A percentile compares a stretch with the other conserved stretches of the same genome.
Evolutionary conservation across 2,329 filamentous ascomycete genomes (phyloP).

Genomic region (Rhynchosporium secalis): DNA sequence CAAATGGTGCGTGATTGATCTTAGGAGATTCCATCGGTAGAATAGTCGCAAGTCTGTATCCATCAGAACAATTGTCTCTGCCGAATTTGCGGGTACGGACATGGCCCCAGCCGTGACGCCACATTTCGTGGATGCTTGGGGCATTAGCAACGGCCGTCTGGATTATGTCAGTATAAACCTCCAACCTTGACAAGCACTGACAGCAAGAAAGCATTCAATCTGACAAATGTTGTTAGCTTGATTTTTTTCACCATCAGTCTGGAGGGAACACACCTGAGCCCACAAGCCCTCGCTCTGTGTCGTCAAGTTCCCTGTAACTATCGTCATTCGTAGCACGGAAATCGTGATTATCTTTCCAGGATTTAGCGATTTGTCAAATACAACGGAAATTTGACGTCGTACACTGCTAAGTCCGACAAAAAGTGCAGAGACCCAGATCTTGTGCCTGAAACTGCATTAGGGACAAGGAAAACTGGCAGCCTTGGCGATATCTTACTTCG

Average conservation of each 20-base stretch:
- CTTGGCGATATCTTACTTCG: conserved; percentile 12
- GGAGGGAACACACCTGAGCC: conserved; percentile 21
- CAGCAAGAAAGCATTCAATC: conserved; percentile 32
- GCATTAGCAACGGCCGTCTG: conserved; percentile 32
- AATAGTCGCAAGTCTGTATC: conserved; percentile 15
- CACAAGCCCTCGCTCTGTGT: conserved; percentile 25
- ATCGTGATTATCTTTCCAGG: conserved; percentile 22
- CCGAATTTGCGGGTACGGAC: conserved; percentile 21
- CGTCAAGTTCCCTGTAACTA: conserved; percentile 14
- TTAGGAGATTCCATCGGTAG: conserved; percentile 7
- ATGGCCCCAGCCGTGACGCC: conserved; percentile 24
- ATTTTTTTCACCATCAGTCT: not conserved
- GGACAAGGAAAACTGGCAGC: not conserved
- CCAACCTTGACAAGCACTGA: conserved; percentile 5
- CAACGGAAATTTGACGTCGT: no score
- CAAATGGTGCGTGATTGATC: not conserved
- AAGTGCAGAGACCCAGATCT: conserved; percentile 21
- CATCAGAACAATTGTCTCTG: conserved; percentile 7
- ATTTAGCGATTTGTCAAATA: not conserved
- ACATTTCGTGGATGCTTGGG: conserved; percentile 31
- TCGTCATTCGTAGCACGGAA: conserved; percentile 21
- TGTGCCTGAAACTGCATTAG: conserved; percentile 14
- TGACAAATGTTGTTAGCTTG: conserved; percentile 12
- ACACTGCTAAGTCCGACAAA: conserved; percentile 13
- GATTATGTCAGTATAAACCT: not conserved